These are phyloP conservation scores for Penicillium concentricum DNA, from an alignment of 2,329 filamentous ascomycete species.

Conservation along the genomic window DNA sequence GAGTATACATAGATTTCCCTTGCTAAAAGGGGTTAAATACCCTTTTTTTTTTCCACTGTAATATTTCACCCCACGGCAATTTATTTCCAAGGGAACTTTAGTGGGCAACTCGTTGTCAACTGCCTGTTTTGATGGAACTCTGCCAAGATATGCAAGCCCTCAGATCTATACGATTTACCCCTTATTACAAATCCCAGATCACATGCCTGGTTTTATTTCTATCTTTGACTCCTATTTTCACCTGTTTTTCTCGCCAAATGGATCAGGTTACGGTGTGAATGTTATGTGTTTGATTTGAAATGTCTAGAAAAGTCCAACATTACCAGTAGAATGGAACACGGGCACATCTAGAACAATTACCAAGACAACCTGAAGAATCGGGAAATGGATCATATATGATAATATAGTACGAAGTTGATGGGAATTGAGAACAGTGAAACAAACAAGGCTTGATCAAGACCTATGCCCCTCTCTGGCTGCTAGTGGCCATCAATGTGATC, in stretches of 20 bases:
- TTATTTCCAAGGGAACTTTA: neutral
- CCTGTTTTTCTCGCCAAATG: too few species aligned
- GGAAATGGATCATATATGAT: neutral
- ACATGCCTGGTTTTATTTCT: too few species aligned
- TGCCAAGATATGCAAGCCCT: neutral
- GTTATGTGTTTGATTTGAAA: neutral
- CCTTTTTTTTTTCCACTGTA: neutral
- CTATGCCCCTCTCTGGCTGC: constrained; percentile 58
- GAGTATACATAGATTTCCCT: neutral
- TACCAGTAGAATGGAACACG: neutral
- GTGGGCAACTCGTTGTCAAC: constrained; percentile 2
- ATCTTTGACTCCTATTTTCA: too few species aligned
- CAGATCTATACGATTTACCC: neutral
- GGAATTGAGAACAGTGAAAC: neutral
- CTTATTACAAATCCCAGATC: neutral
- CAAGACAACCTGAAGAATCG: neutral
- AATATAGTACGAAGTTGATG: neutral
- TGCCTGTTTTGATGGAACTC: neutral
- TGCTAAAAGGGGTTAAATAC: neutral
- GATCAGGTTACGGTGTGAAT: too few species aligned
- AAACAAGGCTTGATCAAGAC: neutral
- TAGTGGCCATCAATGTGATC: constrained; percentile 68
- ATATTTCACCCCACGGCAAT: neutral
- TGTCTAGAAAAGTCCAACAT: neutral
- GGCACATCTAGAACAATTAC: neutral